These are phyloP conservation scores for Podospora pseudocomata DNA, from an alignment of 495 filamentous ascomycete genomes.

Conservation along the genomic window DNA sequence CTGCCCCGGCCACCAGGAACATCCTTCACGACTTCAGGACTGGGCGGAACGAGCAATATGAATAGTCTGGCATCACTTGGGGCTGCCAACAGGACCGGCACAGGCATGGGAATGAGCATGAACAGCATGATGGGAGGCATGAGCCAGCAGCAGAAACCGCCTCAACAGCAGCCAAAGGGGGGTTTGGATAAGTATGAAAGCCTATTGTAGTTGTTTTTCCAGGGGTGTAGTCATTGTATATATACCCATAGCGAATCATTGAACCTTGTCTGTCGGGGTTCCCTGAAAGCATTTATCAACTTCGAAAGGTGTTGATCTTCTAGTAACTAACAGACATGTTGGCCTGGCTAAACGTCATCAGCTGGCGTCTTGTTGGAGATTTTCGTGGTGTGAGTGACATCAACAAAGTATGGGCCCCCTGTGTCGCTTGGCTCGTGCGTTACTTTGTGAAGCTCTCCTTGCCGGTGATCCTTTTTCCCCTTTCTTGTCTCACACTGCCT, in stretches of 20 bases:
- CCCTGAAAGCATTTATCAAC: neutral
- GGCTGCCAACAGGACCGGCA: slow-evolving; percentile 7
- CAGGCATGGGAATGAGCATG: slow-evolving; percentile 27
- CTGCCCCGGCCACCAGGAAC: slow-evolving; percentile 39
- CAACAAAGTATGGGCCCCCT: neutral
- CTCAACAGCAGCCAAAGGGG: slow-evolving; percentile 41
- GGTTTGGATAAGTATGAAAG: slow-evolving; percentile 78
- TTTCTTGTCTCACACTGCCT: neutral
- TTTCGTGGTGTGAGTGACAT: neutral
- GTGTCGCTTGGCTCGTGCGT: slow-evolving; percentile 2
- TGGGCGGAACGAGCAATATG: slow-evolving; percentile 14
- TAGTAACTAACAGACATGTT: too few species aligned
- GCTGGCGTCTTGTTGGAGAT: slow-evolving; percentile 3
- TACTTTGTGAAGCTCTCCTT: neutral
- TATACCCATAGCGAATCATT: neutral
- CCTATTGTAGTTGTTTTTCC: slow-evolving; percentile 52
- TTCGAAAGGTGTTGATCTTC: too few species aligned
- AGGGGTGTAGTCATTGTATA: neutral
- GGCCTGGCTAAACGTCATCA: neutral
- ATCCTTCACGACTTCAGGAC: slow-evolving; percentile 11
- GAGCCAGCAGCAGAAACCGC: slow-evolving; percentile 28
- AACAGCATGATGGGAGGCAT: slow-evolving; percentile 24
- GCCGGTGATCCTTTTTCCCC: neutral
- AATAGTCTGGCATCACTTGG: slow-evolving; percentile 13
- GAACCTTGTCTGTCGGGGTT: neutral